phyloP scores from a whole-genome alignment of 495 filamentous ascomycete genomes.

The Aspergillus campestris region DNA sequence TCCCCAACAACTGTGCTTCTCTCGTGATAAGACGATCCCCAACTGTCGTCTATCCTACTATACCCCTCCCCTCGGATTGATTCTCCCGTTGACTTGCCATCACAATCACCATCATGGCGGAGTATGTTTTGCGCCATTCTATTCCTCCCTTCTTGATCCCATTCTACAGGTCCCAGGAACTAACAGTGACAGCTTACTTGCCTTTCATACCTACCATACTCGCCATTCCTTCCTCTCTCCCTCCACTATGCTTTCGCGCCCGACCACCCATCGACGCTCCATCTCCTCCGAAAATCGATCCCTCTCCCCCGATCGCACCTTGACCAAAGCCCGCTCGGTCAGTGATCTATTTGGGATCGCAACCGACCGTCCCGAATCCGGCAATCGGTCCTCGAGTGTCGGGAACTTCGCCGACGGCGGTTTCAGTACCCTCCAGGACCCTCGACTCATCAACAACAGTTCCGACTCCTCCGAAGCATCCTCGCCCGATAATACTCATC shows the following conservation, averaged over 20 bases:
- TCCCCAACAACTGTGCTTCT: neutral
- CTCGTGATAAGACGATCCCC: too few relatives aligned
- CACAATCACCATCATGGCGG: conserved; percentile 30
- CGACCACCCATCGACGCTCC: conserved; percentile 33
- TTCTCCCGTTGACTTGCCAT: conserved; percentile 13
- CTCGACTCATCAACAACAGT: conserved; percentile 25
- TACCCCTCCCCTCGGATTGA: conserved; percentile 6
- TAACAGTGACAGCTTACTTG: conserved; percentile 28
- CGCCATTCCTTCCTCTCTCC: conserved; percentile 30
- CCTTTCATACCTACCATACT: conserved; percentile 36
- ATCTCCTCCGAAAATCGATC: conserved; percentile 34
- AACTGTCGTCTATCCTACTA: too few relatives aligned
- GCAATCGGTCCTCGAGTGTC: conserved; percentile 19
- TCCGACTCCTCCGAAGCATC: conserved; percentile 30
- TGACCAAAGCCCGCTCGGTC: conserved; percentile 38
- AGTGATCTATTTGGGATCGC: conserved; percentile 30
- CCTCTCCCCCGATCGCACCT: conserved; percentile 30
- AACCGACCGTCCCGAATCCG: conserved; percentile 12
- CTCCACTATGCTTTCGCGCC: conserved; percentile 37
- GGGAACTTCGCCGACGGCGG: conserved; percentile 26
- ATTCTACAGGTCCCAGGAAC: neutral
- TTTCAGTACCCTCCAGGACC: conserved; percentile 46
- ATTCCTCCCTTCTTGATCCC: neutral
- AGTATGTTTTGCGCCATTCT: conserved; percentile 23
- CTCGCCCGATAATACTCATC: conserved; percentile 36